phyloP scores from a whole-genome alignment of 139 green algal species.

The Volvox reticuliferus region DNA sequence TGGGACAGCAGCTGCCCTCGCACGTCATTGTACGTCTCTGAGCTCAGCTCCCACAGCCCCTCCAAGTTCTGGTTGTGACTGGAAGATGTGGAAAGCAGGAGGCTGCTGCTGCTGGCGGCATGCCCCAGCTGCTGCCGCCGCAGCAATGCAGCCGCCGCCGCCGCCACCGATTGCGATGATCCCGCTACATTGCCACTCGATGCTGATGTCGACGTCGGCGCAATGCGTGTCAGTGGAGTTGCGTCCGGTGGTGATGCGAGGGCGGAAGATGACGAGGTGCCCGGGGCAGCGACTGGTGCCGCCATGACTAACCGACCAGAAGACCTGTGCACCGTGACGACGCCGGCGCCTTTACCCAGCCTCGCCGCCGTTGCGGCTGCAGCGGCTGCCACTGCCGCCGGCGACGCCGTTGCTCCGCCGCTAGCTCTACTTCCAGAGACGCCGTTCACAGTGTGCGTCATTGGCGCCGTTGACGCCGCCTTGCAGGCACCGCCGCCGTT shows the following conservation, averaged over 20 bases:
- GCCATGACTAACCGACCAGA: not conserved
- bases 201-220: not conserved
- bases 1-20: not conserved
- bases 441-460: not conserved
- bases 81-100: not conserved
- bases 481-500: not conserved
- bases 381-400: not conserved
- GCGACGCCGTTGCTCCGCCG: too few relatives aligned
- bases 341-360: not conserved
- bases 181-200: not conserved
- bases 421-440: not conserved
- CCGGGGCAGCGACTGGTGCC: not conserved
- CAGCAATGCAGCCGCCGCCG: not conserved
- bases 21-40: not conserved
- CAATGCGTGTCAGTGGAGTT: too few relatives aligned
- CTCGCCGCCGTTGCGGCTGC: not conserved
- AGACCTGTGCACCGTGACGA: not conserved
- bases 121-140: not conserved
- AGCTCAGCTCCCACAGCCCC: constrained; percentile 14
- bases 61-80: constrained; percentile 9
- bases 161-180: not conserved
- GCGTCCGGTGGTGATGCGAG: too few relatives aligned
- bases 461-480: too few relatives aligned
- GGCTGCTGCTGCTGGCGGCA: not conserved
- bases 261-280: too few relatives aligned